Conservation (phyloP, 2,329 filamentous ascomycete genomes). For the Colletotrichum acutatum region DNA sequence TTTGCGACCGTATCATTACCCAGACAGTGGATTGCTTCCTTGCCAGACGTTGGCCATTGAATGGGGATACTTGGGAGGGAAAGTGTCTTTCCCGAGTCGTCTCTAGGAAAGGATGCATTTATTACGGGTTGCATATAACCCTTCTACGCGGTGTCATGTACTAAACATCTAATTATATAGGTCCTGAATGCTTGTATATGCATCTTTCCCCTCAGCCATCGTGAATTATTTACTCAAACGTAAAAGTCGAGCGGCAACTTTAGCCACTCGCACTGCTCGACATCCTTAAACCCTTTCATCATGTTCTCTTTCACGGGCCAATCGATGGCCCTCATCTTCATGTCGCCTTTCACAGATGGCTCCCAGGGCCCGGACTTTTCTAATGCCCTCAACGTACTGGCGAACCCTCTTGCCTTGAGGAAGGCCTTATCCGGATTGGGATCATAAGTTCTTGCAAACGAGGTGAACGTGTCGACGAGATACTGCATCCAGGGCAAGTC, state of each 20-base stretch:
- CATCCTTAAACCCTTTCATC: slow-evolving; percentile 53
- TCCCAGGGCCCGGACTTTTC: slow-evolving; percentile 51
- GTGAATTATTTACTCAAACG: slow-evolving; percentile 36
- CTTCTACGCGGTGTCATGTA: not conserved
- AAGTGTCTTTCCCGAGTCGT: not conserved
- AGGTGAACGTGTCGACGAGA: slow-evolving; percentile 54
- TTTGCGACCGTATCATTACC: not conserved
- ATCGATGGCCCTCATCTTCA: slow-evolving; percentile 55
- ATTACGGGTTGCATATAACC: not conserved
- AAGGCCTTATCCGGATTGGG: slow-evolving; percentile 56
- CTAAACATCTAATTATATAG: not conserved
- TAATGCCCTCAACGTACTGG: slow-evolving; percentile 45
- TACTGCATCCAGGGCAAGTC: slow-evolving; percentile 33
- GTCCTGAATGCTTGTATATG: not conserved
- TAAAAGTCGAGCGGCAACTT: slow-evolving; percentile 53
- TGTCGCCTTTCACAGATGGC: slow-evolving; percentile 49
- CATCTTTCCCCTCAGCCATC: not conserved
- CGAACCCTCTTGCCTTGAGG: slow-evolving; percentile 39
- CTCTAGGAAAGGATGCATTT: not conserved
- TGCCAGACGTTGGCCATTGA: not conserved
- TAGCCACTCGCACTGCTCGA: slow-evolving; percentile 57
- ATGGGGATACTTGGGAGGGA: not conserved
- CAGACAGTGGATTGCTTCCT: not conserved
- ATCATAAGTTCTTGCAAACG: slow-evolving; percentile 54
- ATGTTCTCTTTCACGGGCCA: slow-evolving; percentile 42